Evolutionary conservation across 1,284 basidiomycete genomes (phyloP), one percentile per base, ranked within the genome.

Genomic region (Kalmanozyma brasiliensis): DNA sequence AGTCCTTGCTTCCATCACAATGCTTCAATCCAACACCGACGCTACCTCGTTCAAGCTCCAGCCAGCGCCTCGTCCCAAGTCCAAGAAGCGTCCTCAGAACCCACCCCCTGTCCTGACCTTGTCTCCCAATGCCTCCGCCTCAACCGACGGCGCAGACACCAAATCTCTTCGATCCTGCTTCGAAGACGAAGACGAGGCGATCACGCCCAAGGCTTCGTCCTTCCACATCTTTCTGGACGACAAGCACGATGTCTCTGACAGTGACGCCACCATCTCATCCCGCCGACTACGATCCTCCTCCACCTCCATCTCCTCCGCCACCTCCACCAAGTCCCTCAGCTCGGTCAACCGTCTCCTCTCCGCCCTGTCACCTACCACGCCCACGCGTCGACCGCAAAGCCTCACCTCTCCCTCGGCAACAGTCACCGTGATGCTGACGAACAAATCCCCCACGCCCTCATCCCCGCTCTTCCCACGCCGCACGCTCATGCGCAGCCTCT

Each of bases 61-160:
- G 23, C 64, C 64, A 13, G 64, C 64, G 8, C 64, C 64, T 20
- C 58, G 52, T n/a, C 64, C 52, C 19, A 61, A 57, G 30, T 29
- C 35, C 30, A 64, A 53, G 33, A 67, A 61, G 48, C 57, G 64
- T 26, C 47, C 47, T 11, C 49, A 35, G 10, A 44, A 52, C 11
- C 47, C 60, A 29, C 45, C 57, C 11, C 17, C 40, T 11, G 9
- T 33, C 14, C 37, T 7, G 14, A 16, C 20, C 1, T 10, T 2
- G 1, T 16, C 45, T 22, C 13, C n/a, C 11, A 24, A 36, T 16
- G 24, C 35, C 6, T 8, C 22, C 14, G 8, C 45, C 3, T 29
- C 16, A 4, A 4, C 26, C 7, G 26, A 24, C 9, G 32, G 17
- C 20, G 19, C 51, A 5, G 47, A 51, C 17, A 14, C 19, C 5